Evolutionary conservation across 2,329 filamentous ascomycete genomes (phyloP), one percentile per base, ranked within the genome.

Genomic region (Scolecobasidium constrictum): DNA sequence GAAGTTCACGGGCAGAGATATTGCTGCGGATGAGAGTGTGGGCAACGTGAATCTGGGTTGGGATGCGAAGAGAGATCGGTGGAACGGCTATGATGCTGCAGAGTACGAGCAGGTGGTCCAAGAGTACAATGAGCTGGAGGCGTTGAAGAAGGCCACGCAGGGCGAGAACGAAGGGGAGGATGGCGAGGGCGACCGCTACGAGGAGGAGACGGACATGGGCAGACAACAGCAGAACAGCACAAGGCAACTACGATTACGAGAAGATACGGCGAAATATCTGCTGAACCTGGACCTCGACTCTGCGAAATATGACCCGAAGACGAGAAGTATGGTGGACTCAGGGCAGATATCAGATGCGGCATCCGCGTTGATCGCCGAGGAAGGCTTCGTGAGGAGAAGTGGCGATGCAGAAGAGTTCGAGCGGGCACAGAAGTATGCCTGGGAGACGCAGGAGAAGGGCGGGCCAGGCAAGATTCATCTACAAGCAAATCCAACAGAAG

Each of bases 241-340:
- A 1, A 76, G 87, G 46, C 93, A 96, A 57, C 71, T 98, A 45
- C 78, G 92, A 49, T 78, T 98, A 59, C 77, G 92, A 60, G 92
- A 98, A 65, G 92, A 98, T 60, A 98, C 92, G 1, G 92, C 92
- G 17, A 96, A 95, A 56, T 98, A 98, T 58, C 71, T 98, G 3
- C 69, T 95, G 6, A 96, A 96, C 57, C 75, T 98, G 20, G 92
- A 98, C 57, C 72, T 94, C 3, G 92, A 98, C 55, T 95, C 88
- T 1, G 92, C 93, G 2, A 93, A 94, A 61, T 98, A 98, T 64
- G 90, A 98, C 56, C 92, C 92, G 0, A 98, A 98, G 60, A 95
- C 88, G 11, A 76, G 92, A 53, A 82, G 84, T 6, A 86, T 98
- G 72, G 83, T 94, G 17, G 86, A 94, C 56, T 79, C 77, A 48